These are phyloP conservation scores for Phytopythium kandeliae DNA, from an alignment of 352 stramenopile species.

Conservation along the genomic window DNA sequence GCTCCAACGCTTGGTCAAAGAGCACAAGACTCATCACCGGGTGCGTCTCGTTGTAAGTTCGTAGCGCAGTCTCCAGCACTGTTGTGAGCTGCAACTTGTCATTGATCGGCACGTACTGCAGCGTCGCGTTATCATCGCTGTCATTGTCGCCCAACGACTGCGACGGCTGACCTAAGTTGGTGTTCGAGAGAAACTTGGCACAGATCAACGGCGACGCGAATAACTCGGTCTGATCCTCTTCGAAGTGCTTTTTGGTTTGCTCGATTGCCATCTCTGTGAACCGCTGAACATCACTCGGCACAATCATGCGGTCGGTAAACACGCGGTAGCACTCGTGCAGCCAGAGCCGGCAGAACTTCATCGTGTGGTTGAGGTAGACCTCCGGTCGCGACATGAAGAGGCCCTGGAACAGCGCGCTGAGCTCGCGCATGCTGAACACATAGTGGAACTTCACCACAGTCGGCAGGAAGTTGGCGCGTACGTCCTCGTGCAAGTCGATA, in stretches of 20 bases:
- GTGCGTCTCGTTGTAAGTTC: slow-evolving; percentile 90
- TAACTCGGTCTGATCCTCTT: slow-evolving; percentile 70
- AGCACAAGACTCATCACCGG: slow-evolving; percentile 91
- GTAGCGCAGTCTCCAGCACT: slow-evolving; percentile 59
- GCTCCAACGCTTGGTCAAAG: slow-evolving; percentile 89
- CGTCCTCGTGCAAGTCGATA: slow-evolving; percentile 75
- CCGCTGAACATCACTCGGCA: slow-evolving; percentile 56
- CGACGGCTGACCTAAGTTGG: slow-evolving; percentile 2
- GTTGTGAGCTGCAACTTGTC: slow-evolving; percentile 48
- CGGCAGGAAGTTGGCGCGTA: slow-evolving; percentile 76
- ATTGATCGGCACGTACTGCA: slow-evolving; percentile 43
- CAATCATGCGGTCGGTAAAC: slow-evolving; percentile 88
- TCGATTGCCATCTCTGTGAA: slow-evolving; percentile 83
- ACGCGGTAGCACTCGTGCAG: slow-evolving; percentile 90
- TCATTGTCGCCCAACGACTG: slow-evolving; percentile 2
- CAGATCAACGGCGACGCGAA: slow-evolving; percentile 71
- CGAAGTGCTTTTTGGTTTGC: slow-evolving; percentile 84
- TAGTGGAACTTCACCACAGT: slow-evolving; percentile 93
- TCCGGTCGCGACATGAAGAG: slow-evolving; percentile 65
- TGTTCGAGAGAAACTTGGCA: slow-evolving; percentile 43
- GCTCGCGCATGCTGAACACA: slow-evolving; percentile 89
- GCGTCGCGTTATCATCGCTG: slow-evolving; percentile 3
- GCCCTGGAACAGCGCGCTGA: slow-evolving; percentile 85
- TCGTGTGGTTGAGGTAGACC: slow-evolving; percentile 44
- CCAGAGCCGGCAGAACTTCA: slow-evolving; percentile 83